These are phyloP conservation scores for Trichoderma citrinoviride DNA, from an alignment of 2,329 filamentous ascomycete species.

Conservation along the genomic window DNA sequence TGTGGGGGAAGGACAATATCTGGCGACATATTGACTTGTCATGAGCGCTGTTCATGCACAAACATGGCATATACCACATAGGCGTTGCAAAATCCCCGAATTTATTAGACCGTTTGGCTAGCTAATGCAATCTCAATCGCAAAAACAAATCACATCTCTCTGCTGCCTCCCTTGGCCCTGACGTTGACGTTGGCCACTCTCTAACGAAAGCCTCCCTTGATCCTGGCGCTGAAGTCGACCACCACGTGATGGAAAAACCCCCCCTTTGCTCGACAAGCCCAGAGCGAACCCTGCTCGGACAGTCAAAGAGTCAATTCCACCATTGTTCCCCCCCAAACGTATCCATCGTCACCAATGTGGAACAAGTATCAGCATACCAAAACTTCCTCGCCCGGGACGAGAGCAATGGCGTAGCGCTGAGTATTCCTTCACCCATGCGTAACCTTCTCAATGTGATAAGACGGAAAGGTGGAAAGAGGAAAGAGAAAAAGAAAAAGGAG, in stretches of 20 bases:
- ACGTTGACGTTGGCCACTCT: not conserved
- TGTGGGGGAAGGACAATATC: not conserved
- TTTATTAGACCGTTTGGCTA: constrained; percentile 12
- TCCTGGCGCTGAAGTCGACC: not conserved
- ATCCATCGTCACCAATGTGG: not conserved
- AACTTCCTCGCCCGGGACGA: not conserved
- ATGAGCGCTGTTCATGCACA: not conserved
- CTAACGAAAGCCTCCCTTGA: no score
- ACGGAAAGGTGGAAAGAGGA: not conserved
- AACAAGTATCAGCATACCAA: not conserved
- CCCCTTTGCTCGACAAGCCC: not conserved
- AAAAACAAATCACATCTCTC: not conserved
- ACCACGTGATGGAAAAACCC: not conserved
- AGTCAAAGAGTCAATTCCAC: not conserved
- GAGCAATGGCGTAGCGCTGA: not conserved
- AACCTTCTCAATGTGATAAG: not conserved
- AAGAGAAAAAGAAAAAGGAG: not conserved
- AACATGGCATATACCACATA: constrained; percentile 5
- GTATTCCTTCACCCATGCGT: not conserved
- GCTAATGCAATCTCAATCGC: constrained; percentile 15
- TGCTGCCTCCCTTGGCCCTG: not conserved
- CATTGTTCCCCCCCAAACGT: not conserved
- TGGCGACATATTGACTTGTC: not conserved
- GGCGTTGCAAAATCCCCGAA: constrained; percentile 6
- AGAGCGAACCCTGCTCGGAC: not conserved